A percentile compares a stretch with the other conserved stretches of the same genome.
These are phyloP conservation scores for Primulina tabacum DNA, from an alignment of 257 asterid genomes.

Conservation along the genomic window DNA sequence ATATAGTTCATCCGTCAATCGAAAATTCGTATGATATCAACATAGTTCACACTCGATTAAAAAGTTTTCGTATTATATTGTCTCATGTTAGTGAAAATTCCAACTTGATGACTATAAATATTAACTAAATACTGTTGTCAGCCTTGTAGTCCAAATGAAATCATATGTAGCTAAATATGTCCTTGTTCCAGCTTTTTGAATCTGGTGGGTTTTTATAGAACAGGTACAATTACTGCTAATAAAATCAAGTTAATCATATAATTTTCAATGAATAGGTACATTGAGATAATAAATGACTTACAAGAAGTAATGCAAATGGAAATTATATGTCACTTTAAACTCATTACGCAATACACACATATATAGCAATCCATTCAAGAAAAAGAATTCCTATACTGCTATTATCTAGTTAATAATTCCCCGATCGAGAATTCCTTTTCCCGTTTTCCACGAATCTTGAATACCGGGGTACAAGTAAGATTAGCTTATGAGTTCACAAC, in stretches of 20 bases:
- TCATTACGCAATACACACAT: conserved; percentile 14
- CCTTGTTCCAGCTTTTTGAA: no score
- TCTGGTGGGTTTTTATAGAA: background rate
- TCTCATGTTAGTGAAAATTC: no score
- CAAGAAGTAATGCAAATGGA: conserved; percentile 21
- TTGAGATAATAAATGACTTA: conserved; percentile 21
- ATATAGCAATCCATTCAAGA: conserved; percentile 14
- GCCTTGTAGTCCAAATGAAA: no score
- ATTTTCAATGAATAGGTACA: conserved; percentile 22
- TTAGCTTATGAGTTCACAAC: conserved; percentile 12
- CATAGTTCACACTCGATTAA: no score
- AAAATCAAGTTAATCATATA: background rate
- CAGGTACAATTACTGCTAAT: background rate
- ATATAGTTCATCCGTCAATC: no score
- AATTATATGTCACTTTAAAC: conserved; percentile 16
- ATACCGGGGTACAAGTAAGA: background rate
- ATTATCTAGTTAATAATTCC: conserved; percentile 11
- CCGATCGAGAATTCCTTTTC: background rate
- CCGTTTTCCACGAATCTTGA: conserved; percentile 3
- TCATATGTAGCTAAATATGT: no score
- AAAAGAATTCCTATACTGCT: conserved; percentile 27
- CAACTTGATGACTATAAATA: no score
- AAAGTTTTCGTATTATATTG: no score
- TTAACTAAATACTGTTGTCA: no score
- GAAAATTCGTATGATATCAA: no score